Evolutionary conservation across 2,329 filamentous ascomycete genomes (phyloP).

Genomic region (Ambrosiella beaveri): DNA sequence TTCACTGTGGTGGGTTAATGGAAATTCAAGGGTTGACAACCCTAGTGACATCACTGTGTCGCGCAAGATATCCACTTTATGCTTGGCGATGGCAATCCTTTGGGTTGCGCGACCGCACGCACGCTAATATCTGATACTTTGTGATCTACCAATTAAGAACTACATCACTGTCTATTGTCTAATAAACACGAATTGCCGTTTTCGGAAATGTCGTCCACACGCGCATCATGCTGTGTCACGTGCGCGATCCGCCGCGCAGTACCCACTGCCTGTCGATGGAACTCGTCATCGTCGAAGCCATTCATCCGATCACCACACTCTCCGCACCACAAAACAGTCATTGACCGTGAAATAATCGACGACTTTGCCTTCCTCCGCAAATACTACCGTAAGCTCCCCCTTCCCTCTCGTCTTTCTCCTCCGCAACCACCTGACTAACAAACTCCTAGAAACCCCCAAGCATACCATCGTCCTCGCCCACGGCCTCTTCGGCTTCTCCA

Average conservation of each 20-base stretch:
- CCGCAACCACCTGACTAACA: neutral
- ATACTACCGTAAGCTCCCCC: constrained; percentile 5
- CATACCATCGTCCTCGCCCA: constrained; percentile 48
- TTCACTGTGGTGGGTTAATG: neutral
- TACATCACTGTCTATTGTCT: no score
- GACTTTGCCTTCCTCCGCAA: constrained; percentile 12
- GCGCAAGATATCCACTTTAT: no score
- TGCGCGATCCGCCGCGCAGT: neutral
- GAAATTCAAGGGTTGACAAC: neutral
- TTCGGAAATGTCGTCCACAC: neutral
- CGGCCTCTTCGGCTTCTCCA: constrained; percentile 45
- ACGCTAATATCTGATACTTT: neutral
- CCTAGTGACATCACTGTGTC: neutral
- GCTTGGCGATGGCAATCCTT: neutral
- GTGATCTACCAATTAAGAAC: neutral
- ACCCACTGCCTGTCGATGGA: neutral
- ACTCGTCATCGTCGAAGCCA: neutral
- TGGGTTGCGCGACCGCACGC: neutral
- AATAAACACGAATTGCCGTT: no score
- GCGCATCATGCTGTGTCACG: neutral
- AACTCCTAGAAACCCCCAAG: constrained; percentile 24
- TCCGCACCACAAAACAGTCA: neutral
- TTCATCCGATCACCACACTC: neutral
- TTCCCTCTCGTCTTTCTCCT: neutral
- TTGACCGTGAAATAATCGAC: constrained; percentile 11